phyloP scores from a whole-genome alignment of 1,284 basidiomycete genomes.

The Ustilago crameri region DNA sequence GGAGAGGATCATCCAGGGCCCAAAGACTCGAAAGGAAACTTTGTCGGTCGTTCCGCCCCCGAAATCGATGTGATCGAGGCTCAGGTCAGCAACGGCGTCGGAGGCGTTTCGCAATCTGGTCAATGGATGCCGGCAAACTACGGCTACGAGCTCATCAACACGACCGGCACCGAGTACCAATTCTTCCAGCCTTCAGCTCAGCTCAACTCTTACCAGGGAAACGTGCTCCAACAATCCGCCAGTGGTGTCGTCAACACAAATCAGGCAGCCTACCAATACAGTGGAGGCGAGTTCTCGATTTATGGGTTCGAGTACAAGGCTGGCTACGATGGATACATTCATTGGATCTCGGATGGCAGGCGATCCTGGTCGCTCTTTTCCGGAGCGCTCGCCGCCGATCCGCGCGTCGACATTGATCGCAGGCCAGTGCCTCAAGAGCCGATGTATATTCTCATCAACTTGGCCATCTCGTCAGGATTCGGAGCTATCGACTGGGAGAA shows the following conservation, averaged over 20 bases:
- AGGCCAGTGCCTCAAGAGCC: slow-evolving; percentile 57
- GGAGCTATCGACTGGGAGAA: slow-evolving; percentile 39
- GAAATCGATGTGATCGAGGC: slow-evolving; percentile 79
- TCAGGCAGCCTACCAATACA: slow-evolving; percentile 56
- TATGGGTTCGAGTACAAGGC: slow-evolving; percentile 71
- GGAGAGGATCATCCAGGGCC: slow-evolving; percentile 86
- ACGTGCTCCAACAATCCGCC: slow-evolving; percentile 63
- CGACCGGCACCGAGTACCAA: slow-evolving; percentile 56
- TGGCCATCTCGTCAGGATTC: slow-evolving; percentile 61
- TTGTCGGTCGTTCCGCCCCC: slow-evolving; percentile 76
- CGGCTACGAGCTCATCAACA: slow-evolving; percentile 59
- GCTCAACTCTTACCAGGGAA: slow-evolving; percentile 59
- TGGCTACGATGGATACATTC: slow-evolving; percentile 76
- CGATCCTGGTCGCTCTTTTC: slow-evolving; percentile 72
- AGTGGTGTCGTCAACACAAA: slow-evolving; percentile 54
- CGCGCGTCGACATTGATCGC: slow-evolving; percentile 42
- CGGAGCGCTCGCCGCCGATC: slow-evolving; percentile 78
- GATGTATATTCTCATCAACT: slow-evolving; percentile 64
- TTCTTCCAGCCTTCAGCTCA: slow-evolving; percentile 46
- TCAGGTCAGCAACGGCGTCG: slow-evolving; percentile 66
- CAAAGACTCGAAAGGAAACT: slow-evolving; percentile 75
- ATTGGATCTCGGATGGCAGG: slow-evolving; percentile 67
- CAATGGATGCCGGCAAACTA: slow-evolving; percentile 78
- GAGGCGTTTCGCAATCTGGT: slow-evolving; percentile 80
- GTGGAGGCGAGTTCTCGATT: slow-evolving; percentile 50